phyloP scores from a whole-genome alignment of 345 rosid genomes.

The Dipteronia sinensis region DNA sequence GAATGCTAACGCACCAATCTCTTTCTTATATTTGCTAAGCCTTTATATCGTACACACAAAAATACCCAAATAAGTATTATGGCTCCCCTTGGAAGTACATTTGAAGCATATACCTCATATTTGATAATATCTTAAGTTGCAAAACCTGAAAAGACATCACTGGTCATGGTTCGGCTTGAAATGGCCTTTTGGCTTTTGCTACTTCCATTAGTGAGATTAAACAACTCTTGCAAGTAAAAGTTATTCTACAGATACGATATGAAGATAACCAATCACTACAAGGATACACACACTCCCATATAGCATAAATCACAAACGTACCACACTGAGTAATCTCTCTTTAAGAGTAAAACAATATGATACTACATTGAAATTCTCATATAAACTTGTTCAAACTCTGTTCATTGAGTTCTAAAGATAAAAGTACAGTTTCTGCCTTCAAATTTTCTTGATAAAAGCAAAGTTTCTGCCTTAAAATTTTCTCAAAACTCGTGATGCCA shows the following conservation, averaged over 20 bases:
- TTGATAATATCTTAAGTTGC: not conserved
- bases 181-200: too few relatives aligned
- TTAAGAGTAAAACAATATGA: not conserved
- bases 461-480: not conserved
- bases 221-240: too few relatives aligned
- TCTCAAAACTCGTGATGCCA: not conserved
- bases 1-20: not conserved
- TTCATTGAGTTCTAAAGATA: not conserved
- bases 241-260: too few relatives aligned
- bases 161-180: not conserved
- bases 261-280: not conserved
- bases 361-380: not conserved
- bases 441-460: too few relatives aligned
- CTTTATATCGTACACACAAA: not conserved
- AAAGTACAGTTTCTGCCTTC: not conserved
- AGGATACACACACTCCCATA: not conserved
- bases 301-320: not conserved
- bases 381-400: not conserved
- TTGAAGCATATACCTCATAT: not conserved
- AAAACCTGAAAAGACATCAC: not conserved
- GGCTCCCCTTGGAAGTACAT: not conserved
- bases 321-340: not conserved
- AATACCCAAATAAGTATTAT: not conserved
- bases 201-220: too few relatives aligned
- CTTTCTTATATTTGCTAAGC: not conserved